A percentile compares a stretch with the other conserved stretches of the same genome.
Evolutionary conservation across 768 basidiomycete genomes (phyloP).

Genomic region (Hygrocybe punicea): DNA sequence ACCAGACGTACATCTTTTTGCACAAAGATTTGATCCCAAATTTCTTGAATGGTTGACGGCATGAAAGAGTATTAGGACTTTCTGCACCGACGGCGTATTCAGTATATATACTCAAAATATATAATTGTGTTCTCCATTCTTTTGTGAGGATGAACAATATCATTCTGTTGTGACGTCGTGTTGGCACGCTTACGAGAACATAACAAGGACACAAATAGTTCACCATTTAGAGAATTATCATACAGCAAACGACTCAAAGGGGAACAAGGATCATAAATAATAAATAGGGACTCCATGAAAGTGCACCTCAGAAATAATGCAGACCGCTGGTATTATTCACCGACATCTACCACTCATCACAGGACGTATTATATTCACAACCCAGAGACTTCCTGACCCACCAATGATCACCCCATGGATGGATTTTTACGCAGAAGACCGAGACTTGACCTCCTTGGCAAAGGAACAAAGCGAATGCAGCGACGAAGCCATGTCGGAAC

Average conservation of each 20-base stretch:
- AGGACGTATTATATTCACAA: background rate
- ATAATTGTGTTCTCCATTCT: background rate
- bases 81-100: background rate
- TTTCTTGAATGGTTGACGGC: background rate
- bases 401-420: background rate
- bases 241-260: background rate
- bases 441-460: background rate
- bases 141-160: too few relatives aligned
- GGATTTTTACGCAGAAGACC: background rate
- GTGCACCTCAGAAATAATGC: background rate
- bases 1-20: background rate
- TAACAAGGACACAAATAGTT: too few relatives aligned
- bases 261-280: background rate
- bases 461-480: background rate
- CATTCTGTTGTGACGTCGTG: too few relatives aligned
- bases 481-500: background rate
- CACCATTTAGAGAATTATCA: too few relatives aligned
- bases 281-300: background rate
- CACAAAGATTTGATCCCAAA: background rate
- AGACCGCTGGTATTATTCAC: background rate
- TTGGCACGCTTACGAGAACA: too few relatives aligned
- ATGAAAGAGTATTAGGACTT: background rate
- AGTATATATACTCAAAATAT: background rate
- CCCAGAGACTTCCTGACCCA: too few relatives aligned
- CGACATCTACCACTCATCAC: constrained; percentile 3